Base-by-base conservation (phyloP, 345 rosid genomes). In the Salix viminalis region DNA sequence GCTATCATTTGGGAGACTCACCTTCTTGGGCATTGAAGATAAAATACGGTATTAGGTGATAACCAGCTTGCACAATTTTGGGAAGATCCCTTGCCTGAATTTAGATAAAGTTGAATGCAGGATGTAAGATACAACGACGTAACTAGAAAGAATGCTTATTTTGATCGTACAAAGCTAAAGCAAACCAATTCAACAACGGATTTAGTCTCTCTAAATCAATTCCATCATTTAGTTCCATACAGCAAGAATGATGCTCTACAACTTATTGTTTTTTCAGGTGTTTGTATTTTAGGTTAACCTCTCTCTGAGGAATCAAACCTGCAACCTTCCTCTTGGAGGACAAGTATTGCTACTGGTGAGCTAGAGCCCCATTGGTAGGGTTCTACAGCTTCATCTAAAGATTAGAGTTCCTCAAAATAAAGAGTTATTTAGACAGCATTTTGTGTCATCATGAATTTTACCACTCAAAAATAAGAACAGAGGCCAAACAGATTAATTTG, bases 81-180 rank as follows among this genome's bases (percentile, higher is more conserved):
- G 97, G 87, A 77, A 93, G 92, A 89, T 96, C 98, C 87, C 99
- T 89, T 36, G 99, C 98, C 99, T 96, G 88, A 79, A 85, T 69
- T 78, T 64, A 52, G 65, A 60, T 67, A 54, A 37, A 76, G 46
- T 24, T 21, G 67, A 70, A 48, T 36, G 15, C 42, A 18, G 16
- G 36, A 66, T 46, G 48, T 71, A 23, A 70, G 79, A 60, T 34
- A 66, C 71, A 65, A 52, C 12, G 54, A 50, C 21, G 23, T 3
- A 28, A 56, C 28, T 52, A 75, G 28, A 67, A 50, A 37, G 28
- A 7, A 28, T 30, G 24, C 13, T 44, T 65, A 48, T 2, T 26
- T 65, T 23, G 19, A 26, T 2, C 5, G n/a, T 14, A 36, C 18
- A 37, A 58, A 37, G 62, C 39, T 65, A 26, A 34, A 48, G 19